Evolutionary conservation across 192 early-diverging fungal species (phyloP), one percentile per base, ranked within the genome.

Genomic region (Coemansia erecta): DNA sequence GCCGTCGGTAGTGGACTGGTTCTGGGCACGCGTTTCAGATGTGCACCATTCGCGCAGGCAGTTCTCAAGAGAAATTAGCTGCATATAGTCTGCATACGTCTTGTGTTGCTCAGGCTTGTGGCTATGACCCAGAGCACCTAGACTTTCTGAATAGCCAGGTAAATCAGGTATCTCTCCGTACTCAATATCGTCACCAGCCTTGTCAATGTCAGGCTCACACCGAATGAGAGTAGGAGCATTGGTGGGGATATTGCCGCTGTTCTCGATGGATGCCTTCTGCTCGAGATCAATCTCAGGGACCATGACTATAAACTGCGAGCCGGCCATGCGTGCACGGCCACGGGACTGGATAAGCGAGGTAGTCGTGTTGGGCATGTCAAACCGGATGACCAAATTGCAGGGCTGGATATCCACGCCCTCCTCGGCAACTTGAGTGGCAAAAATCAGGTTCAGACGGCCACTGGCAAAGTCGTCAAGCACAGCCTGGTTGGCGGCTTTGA

Each of bases 381-480:
- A 94, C 72, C 90, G 82, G 19, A 95, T 82, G 10, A 95, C 92
- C 43, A 93, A 51, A 45, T 93, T 96, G 71, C 94, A 98, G 0
- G 89, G 86, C 64, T 92, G 90, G 45, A 98, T 92, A 68, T 98
- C 95, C 1, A 98, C 74, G 18, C 95, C 95, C 68, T 98, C 95
- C 64, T 96, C 95, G 11, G 92, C 95, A 11, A 98, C 94, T 78
- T 88, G 87, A 1, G 95, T 98, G 7, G 95, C 89, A 53, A 96
- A 84, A 2, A 98, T 62, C 23, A 96, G 60, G 60, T 96, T 96
- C 23, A 89, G 64, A 4, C 71, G 66, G 42, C 87, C 86, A 6
- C 63, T 60, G 18, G 84, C 73, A 64, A 98, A 98, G 19, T 85
- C 66, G 0, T 55, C 66, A 19, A 96, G 84, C 4, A 84, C 84